Base-by-base conservation (phyloP, 257 asterid species). In the Ophiorrhiza pumila region DNA sequence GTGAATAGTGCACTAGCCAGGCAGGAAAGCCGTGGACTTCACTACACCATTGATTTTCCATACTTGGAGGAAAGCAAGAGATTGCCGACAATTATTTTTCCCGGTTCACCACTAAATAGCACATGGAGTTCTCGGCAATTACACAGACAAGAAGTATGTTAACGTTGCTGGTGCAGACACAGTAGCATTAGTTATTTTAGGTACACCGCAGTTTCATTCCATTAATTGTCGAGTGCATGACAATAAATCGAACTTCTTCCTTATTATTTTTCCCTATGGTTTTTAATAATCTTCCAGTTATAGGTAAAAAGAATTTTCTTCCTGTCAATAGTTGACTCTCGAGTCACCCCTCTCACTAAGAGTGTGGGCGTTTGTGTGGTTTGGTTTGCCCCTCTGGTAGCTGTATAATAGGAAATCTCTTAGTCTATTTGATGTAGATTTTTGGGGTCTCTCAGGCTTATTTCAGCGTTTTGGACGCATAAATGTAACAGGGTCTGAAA, bases 11-110 rank as follows among this genome's bases (percentile, higher is more conserved):
- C 98, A 13, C 87, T 90, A 0, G 87, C 99, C 0, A 87, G 99
- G 83, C 97, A 86, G 7, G 99, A 92, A 49, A 95, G 99, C 82
- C 94, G 98, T 0, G 99, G 98, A 56, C 96, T 92, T 46, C 99
- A 92, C 71, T 95, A 92, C 73, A 90, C 90, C 15, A 68, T 74
- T 7, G 99, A 92, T 77, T 95, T 84, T 39, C 98, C 98, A 2
- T 73, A 89, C 12, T 76, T 92, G 31, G 93, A 82, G 86, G 98
- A 95, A 57, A 88, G 97, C 78, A 78, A 87, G 90, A 87, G 99
- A 85, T 47, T 92, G 88, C 96, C 99, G 1, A 95, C 99, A 1
- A 59, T 92, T 47, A 92, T 95, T 49, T 85, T 95, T 74, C 99
- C 96, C 2, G 62, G 89, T 35, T 82, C 96, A 10, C 81, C 76